Evolutionary conservation across 139 green algal species (phyloP), one percentile per base, ranked within the genome.

Genomic region (Chloropicon primus): DNA sequence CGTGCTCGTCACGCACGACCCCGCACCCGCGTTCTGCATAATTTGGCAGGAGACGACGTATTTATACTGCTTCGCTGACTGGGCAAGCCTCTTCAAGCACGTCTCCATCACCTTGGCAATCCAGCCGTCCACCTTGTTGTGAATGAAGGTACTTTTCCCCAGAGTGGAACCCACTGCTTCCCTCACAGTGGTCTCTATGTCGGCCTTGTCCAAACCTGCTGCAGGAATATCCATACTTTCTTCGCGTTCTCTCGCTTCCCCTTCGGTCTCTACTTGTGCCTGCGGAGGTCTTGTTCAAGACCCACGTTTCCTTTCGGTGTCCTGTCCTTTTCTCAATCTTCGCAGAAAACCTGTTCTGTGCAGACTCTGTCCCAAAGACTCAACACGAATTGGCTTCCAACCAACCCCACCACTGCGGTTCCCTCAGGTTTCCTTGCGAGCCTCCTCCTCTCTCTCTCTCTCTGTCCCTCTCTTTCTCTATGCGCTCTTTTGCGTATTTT

Each of bases 1-100:
- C 72, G 84, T 92, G 80, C 86, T 90, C 1, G 92, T 87, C 1
- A 89, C 87, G 78, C 96, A 91, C 28, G 94, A 80, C 0, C 91
- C 91, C 28, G 91, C 90, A 2, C 91, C 88, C 2, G 87, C 89
- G 72, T 94, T 94, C 77, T 97, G 92, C 22, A 84, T 84, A 17
- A 77, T 86, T 28, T 79, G 26, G 76, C 62, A 79, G 21, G 82
- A 85, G 0, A 85, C 82, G 1, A 86, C 77, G 54, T 86, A 94
- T 80, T 96, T 96, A 85, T 93, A 93, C 0, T 89, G 91, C 85
- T 94, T 94, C 75, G 86, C 85, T 24, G 94, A 80, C 0, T 84
- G 88, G 23, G 87, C 86, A 1, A 96, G 82, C 1, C 85, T 82
- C 77, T 94, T 93, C 0, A 96, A 72, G 74, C 88, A 93, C n/a